Conservation (phyloP, 352 stramenopile genomes). For the Phytophthora ramorum region DNA sequence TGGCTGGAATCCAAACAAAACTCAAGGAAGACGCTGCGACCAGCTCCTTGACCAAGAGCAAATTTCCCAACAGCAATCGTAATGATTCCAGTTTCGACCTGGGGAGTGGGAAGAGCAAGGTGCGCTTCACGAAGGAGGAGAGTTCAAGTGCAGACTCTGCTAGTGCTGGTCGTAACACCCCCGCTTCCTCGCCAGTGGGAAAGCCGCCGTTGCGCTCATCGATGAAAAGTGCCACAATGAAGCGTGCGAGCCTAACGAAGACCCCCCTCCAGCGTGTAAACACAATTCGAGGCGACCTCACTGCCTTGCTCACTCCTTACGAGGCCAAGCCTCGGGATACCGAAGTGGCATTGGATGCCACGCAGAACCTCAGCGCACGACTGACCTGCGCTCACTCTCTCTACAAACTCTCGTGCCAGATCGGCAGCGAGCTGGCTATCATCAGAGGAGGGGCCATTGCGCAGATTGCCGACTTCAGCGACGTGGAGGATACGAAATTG, state of each 20-base stretch:
- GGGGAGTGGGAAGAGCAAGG: constrained; percentile 13
- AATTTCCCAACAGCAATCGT: constrained; percentile 8
- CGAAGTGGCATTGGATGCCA: constrained; percentile 2
- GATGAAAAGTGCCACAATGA: constrained; percentile 22
- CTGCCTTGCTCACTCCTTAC: constrained; percentile 25
- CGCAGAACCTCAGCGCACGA: constrained; percentile 61
- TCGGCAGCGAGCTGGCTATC: constrained; percentile 59
- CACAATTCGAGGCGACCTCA: constrained; percentile 50
- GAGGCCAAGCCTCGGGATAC: constrained; percentile 19
- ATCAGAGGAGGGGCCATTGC: constrained; percentile 67
- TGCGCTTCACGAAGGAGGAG: constrained; percentile 20
- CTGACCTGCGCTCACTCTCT: constrained; percentile 76
- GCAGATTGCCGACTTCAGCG: constrained; percentile 77
- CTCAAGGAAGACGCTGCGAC: constrained; percentile 35
- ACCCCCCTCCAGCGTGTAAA: constrained; percentile 35
- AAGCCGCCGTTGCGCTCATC: constrained; percentile 5
- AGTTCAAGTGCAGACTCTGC: background rate
- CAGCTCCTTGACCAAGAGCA: constrained; percentile 9
- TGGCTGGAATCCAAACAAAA: constrained; percentile 38
- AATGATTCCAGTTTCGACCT: background rate
- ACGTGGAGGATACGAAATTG: constrained; percentile 63
- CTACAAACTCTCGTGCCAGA: constrained; percentile 83
- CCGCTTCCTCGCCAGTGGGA: background rate
- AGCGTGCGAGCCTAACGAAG: constrained; percentile 11
- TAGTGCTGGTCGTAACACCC: background rate